Conservation (phyloP, 176 grass and related monocot genomes). For the Avena atlantica region DNA sequence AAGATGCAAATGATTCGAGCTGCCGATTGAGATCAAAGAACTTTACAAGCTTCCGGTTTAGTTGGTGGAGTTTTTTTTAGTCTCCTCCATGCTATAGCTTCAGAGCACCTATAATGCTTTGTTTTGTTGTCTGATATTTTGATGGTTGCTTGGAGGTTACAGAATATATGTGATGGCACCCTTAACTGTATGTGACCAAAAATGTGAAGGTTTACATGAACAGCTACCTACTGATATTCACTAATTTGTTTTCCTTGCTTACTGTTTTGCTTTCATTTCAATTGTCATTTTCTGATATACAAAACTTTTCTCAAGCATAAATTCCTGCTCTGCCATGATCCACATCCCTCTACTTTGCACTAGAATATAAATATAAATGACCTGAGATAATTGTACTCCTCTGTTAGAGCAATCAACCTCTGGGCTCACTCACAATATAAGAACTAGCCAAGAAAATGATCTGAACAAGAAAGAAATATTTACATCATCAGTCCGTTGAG, state of each 20-base stretch:
- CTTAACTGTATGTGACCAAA: neutral
- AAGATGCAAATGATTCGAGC: neutral
- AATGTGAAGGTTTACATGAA: neutral
- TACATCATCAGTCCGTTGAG: slow-evolving; percentile 10
- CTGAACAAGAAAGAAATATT: neutral
- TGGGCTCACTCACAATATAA: neutral
- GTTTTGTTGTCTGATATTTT: neutral
- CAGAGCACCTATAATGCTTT: neutral
- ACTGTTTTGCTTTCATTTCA: neutral
- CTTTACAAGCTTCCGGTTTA: no score
- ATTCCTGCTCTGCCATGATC: neutral
- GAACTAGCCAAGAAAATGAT: slow-evolving; percentile 3
- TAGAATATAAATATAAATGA: neutral
- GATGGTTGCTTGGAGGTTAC: neutral
- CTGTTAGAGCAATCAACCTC: neutral
- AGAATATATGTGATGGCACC: neutral
- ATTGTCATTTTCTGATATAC: neutral
- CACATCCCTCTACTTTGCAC: neutral
- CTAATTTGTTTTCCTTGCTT: neutral
- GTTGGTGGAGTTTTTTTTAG: no score
- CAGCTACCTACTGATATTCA: neutral
- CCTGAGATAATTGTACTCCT: neutral
- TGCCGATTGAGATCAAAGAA: neutral
- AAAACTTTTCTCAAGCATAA: neutral
- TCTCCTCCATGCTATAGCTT: neutral